Evolutionary conservation across 257 asterid genomes (phyloP).

Genomic region (Haberlea rhodopensis): DNA sequence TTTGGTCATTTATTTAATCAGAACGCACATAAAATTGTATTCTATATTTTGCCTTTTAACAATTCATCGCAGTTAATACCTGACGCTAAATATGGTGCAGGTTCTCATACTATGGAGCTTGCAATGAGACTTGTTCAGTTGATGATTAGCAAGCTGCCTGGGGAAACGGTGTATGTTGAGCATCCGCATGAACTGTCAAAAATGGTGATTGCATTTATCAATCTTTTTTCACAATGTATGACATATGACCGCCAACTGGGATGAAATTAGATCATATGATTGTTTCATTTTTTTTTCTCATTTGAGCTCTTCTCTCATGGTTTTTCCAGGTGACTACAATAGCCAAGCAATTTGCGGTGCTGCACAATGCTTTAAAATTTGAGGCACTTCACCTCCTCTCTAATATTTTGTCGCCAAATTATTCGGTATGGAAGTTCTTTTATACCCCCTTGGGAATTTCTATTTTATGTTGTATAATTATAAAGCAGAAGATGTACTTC

Average conservation of each 20-base stretch:
- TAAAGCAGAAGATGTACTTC: neutral
- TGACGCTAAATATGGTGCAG: conserved; percentile 38
- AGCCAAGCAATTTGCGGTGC: conserved; percentile 72
- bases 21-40: neutral
- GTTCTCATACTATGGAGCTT: conserved; percentile 59
- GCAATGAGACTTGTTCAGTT: conserved; percentile 67
- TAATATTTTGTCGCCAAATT: conserved; percentile 55
- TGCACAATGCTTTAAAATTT: conserved; percentile 78
- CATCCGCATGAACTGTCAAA: conserved; percentile 60
- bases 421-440: conserved; percentile 49
- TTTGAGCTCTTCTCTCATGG: conserved; percentile 17
- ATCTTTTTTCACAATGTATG: conserved; percentile 14
- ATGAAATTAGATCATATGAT: conserved; percentile 10
- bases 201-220: conserved; percentile 44
- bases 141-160: conserved; percentile 62
- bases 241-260: conserved; percentile 3
- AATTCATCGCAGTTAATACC: conserved; percentile 17
- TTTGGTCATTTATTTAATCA: conserved; percentile 7
- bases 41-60: neutral
- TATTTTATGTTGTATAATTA: conserved; percentile 3
- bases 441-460: conserved; percentile 15
- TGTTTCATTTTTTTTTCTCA: conserved; percentile 20
- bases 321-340: conserved; percentile 67
- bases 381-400: conserved; percentile 82
- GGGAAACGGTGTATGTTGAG: conserved; percentile 43